Evolutionary conservation across 208 protist genomes (phyloP).

Genomic region (Trypanosomatidae sp.): DNA sequence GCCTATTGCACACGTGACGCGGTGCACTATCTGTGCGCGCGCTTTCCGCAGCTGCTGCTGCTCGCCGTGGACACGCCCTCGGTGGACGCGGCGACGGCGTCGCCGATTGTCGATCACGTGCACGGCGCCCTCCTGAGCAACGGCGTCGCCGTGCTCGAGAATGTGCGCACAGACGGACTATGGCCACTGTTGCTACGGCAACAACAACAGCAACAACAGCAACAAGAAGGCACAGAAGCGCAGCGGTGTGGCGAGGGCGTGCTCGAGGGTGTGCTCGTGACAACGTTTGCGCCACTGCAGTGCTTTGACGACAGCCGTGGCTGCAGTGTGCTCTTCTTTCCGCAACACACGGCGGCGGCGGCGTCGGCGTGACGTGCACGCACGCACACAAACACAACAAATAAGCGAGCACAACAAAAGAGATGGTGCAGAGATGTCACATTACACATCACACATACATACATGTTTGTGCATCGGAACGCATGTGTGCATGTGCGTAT

Average conservation of each 20-base stretch:
- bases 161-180: conserved; percentile 22
- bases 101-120: conserved; percentile 19
- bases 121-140: conserved; percentile 30
- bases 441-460: too few relatives aligned
- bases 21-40: conserved; percentile 20
- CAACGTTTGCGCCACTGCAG: conserved; percentile 25
- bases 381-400: not conserved
- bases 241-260: too few relatives aligned
- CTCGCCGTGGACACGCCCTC: conserved; percentile 58
- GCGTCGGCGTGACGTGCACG: too few relatives aligned
- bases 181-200: conserved; percentile 8
- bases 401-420: not conserved
- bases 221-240: too few relatives aligned
- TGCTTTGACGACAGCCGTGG: conserved; percentile 35
- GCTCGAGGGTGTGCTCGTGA: too few relatives aligned
- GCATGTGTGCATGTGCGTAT: too few relatives aligned
- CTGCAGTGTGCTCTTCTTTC: conserved; percentile 53
- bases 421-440: too few relatives aligned
- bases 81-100: conserved; percentile 20
- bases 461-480: too few relatives aligned
- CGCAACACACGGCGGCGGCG: conserved; percentile 1
- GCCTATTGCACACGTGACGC: conserved; percentile 26
- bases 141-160: conserved; percentile 64
- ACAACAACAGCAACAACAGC: not conserved
- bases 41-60: conserved; percentile 42